Evolutionary conservation across 306 rosid genomes (phyloP), one percentile per base, ranked within the genome.

Genomic region (Begonia loranthoides): DNA sequence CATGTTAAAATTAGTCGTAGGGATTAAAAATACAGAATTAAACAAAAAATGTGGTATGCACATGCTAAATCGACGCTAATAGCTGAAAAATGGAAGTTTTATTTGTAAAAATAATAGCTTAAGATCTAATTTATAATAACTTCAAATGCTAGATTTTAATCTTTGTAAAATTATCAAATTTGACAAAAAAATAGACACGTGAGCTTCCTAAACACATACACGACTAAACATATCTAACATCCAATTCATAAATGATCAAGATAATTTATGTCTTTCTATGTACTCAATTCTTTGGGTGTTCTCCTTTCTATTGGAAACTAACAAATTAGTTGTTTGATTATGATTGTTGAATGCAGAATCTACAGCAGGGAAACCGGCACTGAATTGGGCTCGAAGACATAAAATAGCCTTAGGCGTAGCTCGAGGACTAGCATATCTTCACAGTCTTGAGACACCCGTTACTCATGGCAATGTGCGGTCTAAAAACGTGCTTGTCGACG

Each of bases 371-470:
- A 86, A 81, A 46, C 93, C 96, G 24, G 87, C 82, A 70, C 64
- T 92, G 75, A 92, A 79, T 74, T 92, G 99, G 99, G 87, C 89
- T 6, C 77, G 99, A 66, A 70, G 96, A 59, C 99, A 92, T 77
- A 85, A 81, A 70, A 87, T 92, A 62, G 94, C 93, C 3, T 50
- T 87, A 62, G 84, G 99, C 3, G 73, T 92, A 61, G 99, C 99
- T 5, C 71, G 81, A 61, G 99, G 99, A 50, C 82, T 92, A 55
- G 87, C 93, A 5, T 79, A 65, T 75, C 99, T 92, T 74, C 96
- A 92, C 17, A 73, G 93, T 55, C 80, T 79, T 12, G 99, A 92
- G 34, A 60, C 57, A 43, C 96, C 96, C n/a, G 50, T 87, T 53
- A 92, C 96, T 47, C 99, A 92, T 63, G 99, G 94, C 17, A 78